These are phyloP conservation scores for Neurospora sp. DNA, from an alignment of 495 filamentous ascomycete species.

Conservation along the genomic window DNA sequence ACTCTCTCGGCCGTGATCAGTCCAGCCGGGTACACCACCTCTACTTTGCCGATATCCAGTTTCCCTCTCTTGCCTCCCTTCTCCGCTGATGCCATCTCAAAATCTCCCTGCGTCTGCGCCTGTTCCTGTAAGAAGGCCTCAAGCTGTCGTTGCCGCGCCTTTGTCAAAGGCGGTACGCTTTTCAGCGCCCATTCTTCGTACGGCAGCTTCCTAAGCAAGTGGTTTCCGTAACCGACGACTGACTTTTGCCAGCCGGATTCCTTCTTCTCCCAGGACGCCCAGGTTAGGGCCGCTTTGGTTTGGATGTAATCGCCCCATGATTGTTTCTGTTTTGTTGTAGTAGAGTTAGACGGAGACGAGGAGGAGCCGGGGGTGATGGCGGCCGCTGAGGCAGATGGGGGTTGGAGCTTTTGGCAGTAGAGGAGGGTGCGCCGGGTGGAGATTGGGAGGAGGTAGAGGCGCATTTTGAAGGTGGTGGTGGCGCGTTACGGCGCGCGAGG, in stretches of 20 bases:
- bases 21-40: conserved; percentile 66
- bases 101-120: neutral
- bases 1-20: conserved; percentile 55
- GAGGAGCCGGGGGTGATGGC: conserved; percentile 51
- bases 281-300: conserved; percentile 58
- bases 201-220: conserved; percentile 72
- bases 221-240: conserved; percentile 78
- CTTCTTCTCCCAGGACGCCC: conserved; percentile 77
- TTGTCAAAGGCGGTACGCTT: conserved; percentile 75
- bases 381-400: conserved; percentile 15
- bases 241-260: conserved; percentile 79
- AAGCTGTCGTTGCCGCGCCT: neutral
- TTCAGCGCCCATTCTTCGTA: conserved; percentile 97
- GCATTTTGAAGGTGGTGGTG: conserved; percentile 48
- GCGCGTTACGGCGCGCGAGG: neutral
- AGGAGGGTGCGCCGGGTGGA: conserved; percentile 85
- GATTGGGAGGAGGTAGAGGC: conserved; percentile 90
- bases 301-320: conserved; percentile 55
- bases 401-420: conserved; percentile 71
- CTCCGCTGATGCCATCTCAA: conserved; percentile 26
- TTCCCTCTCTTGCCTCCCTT: conserved; percentile 22
- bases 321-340: conserved; percentile 33
- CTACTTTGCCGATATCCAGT: conserved; percentile 53
- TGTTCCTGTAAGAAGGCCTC: neutral
- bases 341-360: conserved; percentile 84